Percentiles rank a stretch among this genome's conserved stretches.
Conservation (phyloP, 345 rosid species). For the Alliaria petiolata region DNA sequence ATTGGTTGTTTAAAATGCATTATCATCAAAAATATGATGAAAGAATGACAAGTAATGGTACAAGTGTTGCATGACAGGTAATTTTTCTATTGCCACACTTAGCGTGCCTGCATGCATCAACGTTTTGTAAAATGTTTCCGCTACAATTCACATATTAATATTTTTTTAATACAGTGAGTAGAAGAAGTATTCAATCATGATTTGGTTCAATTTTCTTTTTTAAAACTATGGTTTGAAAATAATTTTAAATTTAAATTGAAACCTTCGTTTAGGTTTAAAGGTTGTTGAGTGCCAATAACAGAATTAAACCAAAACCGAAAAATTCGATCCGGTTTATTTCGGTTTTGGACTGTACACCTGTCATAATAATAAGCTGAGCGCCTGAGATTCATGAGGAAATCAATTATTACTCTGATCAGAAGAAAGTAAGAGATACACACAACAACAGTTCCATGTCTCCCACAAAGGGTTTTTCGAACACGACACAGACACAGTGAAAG, state of each 20-base stretch:
- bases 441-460: slow-evolving; percentile 15
- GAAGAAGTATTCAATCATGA: neutral
- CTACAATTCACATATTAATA: neutral
- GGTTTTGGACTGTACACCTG: neutral
- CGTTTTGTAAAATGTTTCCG: neutral
- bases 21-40: neutral
- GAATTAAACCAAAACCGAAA: neutral
- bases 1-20: neutral
- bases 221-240: neutral
- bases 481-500: neutral
- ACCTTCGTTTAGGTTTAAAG: neutral
- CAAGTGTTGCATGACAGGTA: slow-evolving; percentile 5
- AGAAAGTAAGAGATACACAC: slow-evolving; percentile 11
- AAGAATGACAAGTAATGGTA: slow-evolving; percentile 16
- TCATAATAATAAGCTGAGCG: neutral
- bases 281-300: neutral
- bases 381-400: neutral
- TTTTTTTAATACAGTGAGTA: neutral
- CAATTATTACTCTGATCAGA: neutral
- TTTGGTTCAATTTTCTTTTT: neutral
- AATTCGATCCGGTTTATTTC: neutral
- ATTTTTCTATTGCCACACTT: neutral
- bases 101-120: neutral
- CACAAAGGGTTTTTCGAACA: slow-evolving; percentile 8
- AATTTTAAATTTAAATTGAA: neutral